A percentile compares a stretch with the other conserved stretches of the same genome.
These are phyloP conservation scores for Aphanomyces astaci DNA, from an alignment of 352 stramenopile genomes.

Conservation along the genomic window DNA sequence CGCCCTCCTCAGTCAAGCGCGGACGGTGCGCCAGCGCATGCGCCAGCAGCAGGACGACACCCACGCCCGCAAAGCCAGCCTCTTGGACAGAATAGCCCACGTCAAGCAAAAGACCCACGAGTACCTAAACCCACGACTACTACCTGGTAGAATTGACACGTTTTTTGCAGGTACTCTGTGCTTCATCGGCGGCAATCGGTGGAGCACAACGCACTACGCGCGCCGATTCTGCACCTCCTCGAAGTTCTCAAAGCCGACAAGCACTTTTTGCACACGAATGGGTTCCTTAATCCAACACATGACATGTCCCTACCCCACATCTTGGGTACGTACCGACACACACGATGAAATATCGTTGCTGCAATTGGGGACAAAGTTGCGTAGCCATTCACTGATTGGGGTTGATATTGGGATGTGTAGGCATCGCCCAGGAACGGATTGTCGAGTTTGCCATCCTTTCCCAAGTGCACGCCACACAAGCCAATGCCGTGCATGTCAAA, in stretches of 20 bases:
- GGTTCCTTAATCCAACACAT: constrained; percentile 3
- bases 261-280: constrained; percentile 13
- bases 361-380: too few relatives aligned
- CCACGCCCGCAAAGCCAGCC: constrained; percentile 28
- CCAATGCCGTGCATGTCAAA: neutral
- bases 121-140: neutral
- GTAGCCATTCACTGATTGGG: too few relatives aligned
- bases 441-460: constrained; percentile 11
- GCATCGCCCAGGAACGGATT: constrained; percentile 22
- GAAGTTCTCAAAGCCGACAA: constrained; percentile 22
- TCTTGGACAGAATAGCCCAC: constrained; percentile 12
- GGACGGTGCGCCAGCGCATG: constrained; percentile 34
- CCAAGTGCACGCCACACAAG: constrained; percentile 9
- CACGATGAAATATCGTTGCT: neutral
- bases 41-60: constrained; percentile 29
- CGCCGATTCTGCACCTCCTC: constrained; percentile 14
- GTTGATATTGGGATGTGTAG: neutral
- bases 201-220: constrained; percentile 9
- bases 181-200: neutral
- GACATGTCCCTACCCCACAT: constrained; percentile 16
- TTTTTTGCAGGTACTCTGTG: constrained; percentile 8
- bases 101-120: constrained; percentile 10
- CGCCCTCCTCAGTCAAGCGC: constrained; percentile 43
- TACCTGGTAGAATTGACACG: neutral
- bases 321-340: neutral